Base-by-base conservation (phyloP, 179 eudicot species). In the Dionaea muscipula region DNA sequence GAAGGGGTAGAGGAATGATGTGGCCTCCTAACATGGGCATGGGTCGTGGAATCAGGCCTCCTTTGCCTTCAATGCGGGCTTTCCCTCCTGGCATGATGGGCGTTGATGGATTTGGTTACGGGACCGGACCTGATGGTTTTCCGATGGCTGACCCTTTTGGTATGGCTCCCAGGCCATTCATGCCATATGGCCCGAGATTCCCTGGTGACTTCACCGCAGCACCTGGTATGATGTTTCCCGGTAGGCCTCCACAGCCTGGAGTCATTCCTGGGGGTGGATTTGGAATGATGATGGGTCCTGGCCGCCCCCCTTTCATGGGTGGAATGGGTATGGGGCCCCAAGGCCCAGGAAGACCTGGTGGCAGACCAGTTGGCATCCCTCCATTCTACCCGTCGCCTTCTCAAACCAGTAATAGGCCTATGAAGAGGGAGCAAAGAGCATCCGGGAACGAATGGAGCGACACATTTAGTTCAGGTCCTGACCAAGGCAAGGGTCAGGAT, bases 11-110 rank as follows among this genome's bases (percentile, higher is more conserved):
- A 70, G 99, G 93, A 60, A 78, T 80, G 83, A 71, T 85, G 84
- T 91, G 99, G 99, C 81, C 89, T 5, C 91, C 94, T 26, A 82
- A 77, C 50, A 80, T 87, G 80, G 84, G 94, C 58, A 53, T 77
- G 26, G 87, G 69, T 49, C 81, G 85, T 39, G 87, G 90, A 7
- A 66, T 69, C 35, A 66, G 86, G 16, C 95, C 91, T 24, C 95
- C 91, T 24, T 56, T 75, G 51, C 94, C 94, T 0, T 85, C 86
- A 24, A 76, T 87, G 82, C 77, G 84, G 12, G 96, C 85, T n/a
- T 82, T 87, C 57, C 86, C 86, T 14, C 83, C 96, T 13, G 69
- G 74, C 52, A 74, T 86, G 82, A 76, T 84, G 87, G 93, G 93
- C 0, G 69, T 59, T 60, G 94, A 83, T 63, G 94, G 87, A 35